Conservation (phyloP, 2,329 filamentous ascomycete species). For the Nannizziopsis barbatae region DNA sequence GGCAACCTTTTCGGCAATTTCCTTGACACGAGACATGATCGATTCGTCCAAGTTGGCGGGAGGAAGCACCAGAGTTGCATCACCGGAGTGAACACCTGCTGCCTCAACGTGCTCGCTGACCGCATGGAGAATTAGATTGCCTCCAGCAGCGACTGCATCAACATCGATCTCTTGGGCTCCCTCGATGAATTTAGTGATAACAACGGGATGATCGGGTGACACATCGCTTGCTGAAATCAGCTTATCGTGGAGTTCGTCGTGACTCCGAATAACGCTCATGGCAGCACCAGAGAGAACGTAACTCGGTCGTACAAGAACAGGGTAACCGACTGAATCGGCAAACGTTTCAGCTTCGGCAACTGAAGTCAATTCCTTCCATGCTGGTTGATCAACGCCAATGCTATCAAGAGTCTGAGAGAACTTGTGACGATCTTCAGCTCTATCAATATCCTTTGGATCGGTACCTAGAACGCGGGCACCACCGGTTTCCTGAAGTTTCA, state of each 20-base stretch:
- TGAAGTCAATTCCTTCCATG: conserved; percentile 93
- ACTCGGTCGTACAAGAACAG: conserved; percentile 83
- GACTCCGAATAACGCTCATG: conserved; percentile 90
- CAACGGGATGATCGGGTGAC: conserved; percentile 91
- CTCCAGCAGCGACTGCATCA: conserved; percentile 78
- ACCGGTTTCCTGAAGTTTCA: conserved; percentile 82
- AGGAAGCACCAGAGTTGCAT: conserved; percentile 87
- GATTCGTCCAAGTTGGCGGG: conserved; percentile 65
- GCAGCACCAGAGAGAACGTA: conserved; percentile 96
- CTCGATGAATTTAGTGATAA: conserved; percentile 97
- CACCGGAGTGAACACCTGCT: conserved; percentile 94
- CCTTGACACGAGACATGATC: conserved; percentile 80
- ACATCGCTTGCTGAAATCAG: conserved; percentile 80
- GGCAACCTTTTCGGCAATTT: conserved; percentile 90
- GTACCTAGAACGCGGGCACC: conserved; percentile 87
- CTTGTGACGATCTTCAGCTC: conserved; percentile 94
- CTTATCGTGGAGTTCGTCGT: conserved; percentile 88
- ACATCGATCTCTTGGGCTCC: conserved; percentile 94
- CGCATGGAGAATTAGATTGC: conserved; percentile 80
- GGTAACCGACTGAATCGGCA: conserved; percentile 74
- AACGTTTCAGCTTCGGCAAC: conserved; percentile 80
- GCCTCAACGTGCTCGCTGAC: conserved; percentile 94
- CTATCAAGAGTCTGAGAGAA: conserved; percentile 96
- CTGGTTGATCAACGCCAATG: conserved; percentile 92
- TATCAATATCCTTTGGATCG: conserved; percentile 88